Evolutionary conservation across 148 eudicot genomes (phyloP).

Genomic region (Diospyros lotus): DNA sequence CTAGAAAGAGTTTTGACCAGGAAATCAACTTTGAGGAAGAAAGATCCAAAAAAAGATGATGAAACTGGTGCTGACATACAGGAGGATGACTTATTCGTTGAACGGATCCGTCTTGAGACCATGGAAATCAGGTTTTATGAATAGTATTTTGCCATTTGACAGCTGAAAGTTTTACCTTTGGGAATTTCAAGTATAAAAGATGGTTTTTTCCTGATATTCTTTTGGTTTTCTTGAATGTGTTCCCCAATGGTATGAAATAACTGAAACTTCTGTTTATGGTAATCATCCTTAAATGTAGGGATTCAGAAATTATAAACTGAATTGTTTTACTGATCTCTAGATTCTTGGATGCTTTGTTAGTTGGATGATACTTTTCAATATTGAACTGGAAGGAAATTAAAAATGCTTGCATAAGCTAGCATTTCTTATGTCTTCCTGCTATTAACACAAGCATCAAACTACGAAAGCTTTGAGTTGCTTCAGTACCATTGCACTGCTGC

Average conservation of each 20-base stretch:
- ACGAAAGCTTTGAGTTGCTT: neutral
- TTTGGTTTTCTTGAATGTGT: neutral
- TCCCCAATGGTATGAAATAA: neutral
- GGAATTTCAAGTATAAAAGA: neutral
- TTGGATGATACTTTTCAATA: neutral
- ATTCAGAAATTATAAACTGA: neutral
- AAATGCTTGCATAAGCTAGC: neutral
- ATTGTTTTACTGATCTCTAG: neutral
- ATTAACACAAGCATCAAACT: neutral
- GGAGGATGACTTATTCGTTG: slow-evolving; percentile 55
- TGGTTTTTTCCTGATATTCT: neutral
- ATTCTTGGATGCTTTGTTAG: neutral
- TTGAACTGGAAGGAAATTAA: neutral
- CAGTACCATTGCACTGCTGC: neutral
- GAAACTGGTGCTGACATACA: slow-evolving; percentile 38
- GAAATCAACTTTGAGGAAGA: slow-evolving; percentile 34
- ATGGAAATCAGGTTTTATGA: slow-evolving; percentile 65
- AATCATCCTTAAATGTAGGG: neutral
- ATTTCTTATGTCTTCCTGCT: neutral
- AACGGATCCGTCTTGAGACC: slow-evolving; percentile 83
- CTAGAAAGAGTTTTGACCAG: slow-evolving; percentile 46
- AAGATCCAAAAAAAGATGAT: slow-evolving; percentile 59
- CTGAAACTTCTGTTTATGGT: neutral
- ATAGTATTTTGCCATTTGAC: slow-evolving; percentile 11
- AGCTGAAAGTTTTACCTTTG: neutral